Evolutionary conservation across 1,139 yeast species (phyloP), one percentile per base, ranked within the genome.

Genomic region (Suhomyces choctaworum): DNA sequence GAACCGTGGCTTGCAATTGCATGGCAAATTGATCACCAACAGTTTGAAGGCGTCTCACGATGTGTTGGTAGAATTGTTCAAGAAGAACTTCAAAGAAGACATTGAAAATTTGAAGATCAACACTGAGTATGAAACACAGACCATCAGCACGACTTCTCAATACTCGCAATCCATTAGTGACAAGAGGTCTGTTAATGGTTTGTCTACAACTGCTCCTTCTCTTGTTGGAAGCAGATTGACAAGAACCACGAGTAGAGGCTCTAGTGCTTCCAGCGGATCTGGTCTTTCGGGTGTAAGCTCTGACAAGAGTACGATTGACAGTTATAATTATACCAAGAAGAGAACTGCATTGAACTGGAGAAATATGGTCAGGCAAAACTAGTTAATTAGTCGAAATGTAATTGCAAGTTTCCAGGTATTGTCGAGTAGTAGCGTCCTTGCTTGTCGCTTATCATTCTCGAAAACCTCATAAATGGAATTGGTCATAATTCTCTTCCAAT

Each of bases 31-130:
- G 44, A 73, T 84, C n/a, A 76, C 86, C 2, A 60, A 70, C 2
- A 54, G 68, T 11, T 66, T 84, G 66, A 74, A 66, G 46, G 72
- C 75, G 2, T 74, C 88, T 20, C 96, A 88, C 52, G 76, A 76
- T 16, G 76, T 81, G 12, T 66, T 88, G 59, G 76, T 80, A 22
- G 77, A 74, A 34, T 62, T 87, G 42, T 87, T 76, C 60, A 70
- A 70, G 50, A 75, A 75, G 64, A 86, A 87, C 56, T 88, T 87
- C 60, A 66, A 68, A 24, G 75, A 68, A 7, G 96, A 88, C 51
- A 80, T 88, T 39, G 70, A 51, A 31, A 48, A 40, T 15, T 63
- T 66, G 57, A 62, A 56, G 51, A 51, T 69, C 25, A 50, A 58
- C 5, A 63, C 70, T 14, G 66, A 63, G 37, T 58, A 62, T 42